These are phyloP conservation scores for Phascolomyces articulosus DNA, from an alignment of 371 early-diverging fungal genomes.

Conservation along the genomic window DNA sequence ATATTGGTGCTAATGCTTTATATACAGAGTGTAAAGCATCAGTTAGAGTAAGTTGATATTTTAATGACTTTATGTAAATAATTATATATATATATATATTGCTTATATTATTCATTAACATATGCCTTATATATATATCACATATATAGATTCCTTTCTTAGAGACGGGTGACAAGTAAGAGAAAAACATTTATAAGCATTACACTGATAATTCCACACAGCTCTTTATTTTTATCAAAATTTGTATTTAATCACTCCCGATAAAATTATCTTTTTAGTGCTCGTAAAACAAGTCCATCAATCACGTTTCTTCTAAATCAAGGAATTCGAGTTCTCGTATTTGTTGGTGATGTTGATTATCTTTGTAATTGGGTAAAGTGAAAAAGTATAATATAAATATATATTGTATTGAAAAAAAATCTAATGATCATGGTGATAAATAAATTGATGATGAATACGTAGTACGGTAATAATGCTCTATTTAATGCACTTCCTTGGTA, in stretches of 20 bases:
- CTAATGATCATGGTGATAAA: background rate
- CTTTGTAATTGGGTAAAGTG: constrained; percentile 73
- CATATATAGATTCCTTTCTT: too few species aligned
- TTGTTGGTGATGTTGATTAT: constrained; percentile 82
- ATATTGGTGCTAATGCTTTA: background rate
- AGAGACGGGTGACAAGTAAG: too few species aligned
- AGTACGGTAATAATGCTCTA: constrained; percentile 90
- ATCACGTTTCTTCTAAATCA: constrained; percentile 62
- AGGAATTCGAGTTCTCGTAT: constrained; percentile 81
- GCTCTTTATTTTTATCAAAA: too few species aligned
- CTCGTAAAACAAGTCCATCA: constrained; percentile 44
- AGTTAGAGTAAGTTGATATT: background rate
- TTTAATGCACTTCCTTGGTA: constrained; percentile 73
- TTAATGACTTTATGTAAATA: too few species aligned
- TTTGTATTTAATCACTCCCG: too few species aligned
- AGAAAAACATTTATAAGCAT: too few species aligned
- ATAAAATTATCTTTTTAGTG: constrained; percentile 2
- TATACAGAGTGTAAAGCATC: background rate
- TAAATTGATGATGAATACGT: background rate
- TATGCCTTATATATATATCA: too few species aligned
- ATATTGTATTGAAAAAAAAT: background rate
- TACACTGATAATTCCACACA: too few species aligned
- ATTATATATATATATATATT: too few species aligned
- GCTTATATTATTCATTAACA: too few species aligned
- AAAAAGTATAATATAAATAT: background rate